Evolutionary conservation across 768 basidiomycete species (phyloP), one percentile per base, ranked within the genome.

Genomic region (Psilocybe azurescens): DNA sequence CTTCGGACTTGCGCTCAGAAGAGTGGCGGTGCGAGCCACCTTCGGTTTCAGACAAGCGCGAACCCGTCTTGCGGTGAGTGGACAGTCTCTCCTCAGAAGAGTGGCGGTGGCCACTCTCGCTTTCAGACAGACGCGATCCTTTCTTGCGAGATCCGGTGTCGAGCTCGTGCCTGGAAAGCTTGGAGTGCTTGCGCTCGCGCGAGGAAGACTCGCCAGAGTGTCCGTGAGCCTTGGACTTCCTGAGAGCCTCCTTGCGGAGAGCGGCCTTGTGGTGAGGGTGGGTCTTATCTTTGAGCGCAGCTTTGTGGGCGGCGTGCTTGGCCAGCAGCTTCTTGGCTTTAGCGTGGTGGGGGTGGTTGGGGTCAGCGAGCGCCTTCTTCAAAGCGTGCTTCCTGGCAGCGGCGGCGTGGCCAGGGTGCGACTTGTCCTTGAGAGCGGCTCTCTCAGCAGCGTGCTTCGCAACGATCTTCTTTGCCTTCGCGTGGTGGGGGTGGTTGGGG

Each of bases 291-390:
- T 60, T 56, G 24, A 49, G 54, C 18, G 62, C 65, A 6, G 48
- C 49, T 33, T 62, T 58, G 51, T 48, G 38, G 28, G 48, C 58
- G 13, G 28, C 29, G 44, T 62, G 44, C 39, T 59, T 47, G 41
- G 53, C 61, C 41, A 56, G 38, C 14, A 30, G 29, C 29, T 57
- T 30, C 29, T 30, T 18, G 18, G 60, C 60, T 50, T 55, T 59
- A 46, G 10, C 7, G 53, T 65, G 65, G 50, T 56, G 6, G 11
- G 64, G 64, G 58, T 65, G 20, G 14, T 47, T 62, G 49, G 58
- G 64, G 53, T 65, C 64, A 46, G 56, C 53, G 53, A 65, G 56
- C 36, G 63, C 67, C 59, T 65, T 62, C 57, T 60, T 54, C 39
- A 59, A 49, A n/a, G 53, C 50, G n/a, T 56, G 39, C 24, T 54